Evolutionary conservation across 192 early-diverging fungal genomes (phyloP), one percentile per base, ranked within the genome.

Genomic region (Podila clonocystis): DNA sequence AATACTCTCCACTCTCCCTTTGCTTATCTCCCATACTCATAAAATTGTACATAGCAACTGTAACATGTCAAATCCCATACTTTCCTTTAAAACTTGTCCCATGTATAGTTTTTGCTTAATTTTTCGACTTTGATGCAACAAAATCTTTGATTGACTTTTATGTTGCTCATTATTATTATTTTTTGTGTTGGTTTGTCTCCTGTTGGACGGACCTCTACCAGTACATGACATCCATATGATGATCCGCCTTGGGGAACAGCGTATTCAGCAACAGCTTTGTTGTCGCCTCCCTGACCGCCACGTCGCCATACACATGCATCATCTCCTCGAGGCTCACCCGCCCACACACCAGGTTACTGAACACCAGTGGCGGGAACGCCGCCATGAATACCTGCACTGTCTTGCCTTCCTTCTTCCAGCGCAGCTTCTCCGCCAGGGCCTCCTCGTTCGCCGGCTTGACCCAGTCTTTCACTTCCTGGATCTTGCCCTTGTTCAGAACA

Each of bases 341-440:
- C 0, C 77, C 77, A 0, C 48, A 69, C 45, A 80, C 38, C 55
- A 80, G 22, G 13, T 33, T 33, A 0, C 70, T 73, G 48, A 80
- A 80, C 9, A 66, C 67, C 55, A 80, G 50, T 5, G 77, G 77
- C 22, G 62, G 22, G 29, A 80, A 80, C 12, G 38, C 33, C 0
- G 77, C 77, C 11, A 19, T 1, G 34, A 49, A 69, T 15, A 73
- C 11, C 15, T 26, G 28, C 19, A 26, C 26, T 9, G 22, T 48
- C 57, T 65, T 52, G 24, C 38, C 62, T 1, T 69, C 65, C 62
- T 65, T 65, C 60, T 69, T 73, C 70, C 77, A 73, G 2, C 8
- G 17, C n/a, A 69, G 30, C 7, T n/a, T 63, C 50, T 72, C 66
- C 5, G 62, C 55, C 22, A 79, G 28, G 4, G 9, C 1, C 9